A percentile compares a stretch with the other conserved stretches of the same genome.
phyloP scores from a whole-genome alignment of 2,329 filamentous ascomycete genomes.

The Nothophaeocryptopus gaeumannii region DNA sequence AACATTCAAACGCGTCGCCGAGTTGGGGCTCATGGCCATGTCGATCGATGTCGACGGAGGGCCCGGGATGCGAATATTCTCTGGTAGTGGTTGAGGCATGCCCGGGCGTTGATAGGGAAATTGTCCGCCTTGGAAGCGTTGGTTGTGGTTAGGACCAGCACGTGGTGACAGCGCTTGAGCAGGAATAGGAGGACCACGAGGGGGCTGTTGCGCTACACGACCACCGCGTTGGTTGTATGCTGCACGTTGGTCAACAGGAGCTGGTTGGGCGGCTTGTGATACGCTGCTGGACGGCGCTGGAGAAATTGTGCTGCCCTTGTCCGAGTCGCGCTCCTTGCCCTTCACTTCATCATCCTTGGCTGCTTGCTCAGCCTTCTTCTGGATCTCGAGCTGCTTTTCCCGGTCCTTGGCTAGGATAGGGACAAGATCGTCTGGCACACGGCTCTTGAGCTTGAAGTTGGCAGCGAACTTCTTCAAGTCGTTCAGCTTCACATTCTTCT shows the following conservation, averaged over 20 bases:
- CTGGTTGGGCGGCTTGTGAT: constrained; percentile 4
- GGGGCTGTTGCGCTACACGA: too few species aligned
- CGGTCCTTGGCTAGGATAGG: constrained; percentile 96
- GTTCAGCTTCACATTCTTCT: constrained; percentile 88
- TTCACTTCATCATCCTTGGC: constrained; percentile 56
- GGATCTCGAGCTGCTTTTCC: constrained; percentile 88
- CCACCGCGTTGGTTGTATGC: constrained; percentile 10
- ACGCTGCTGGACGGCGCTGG: constrained; percentile 19
- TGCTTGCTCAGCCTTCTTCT: constrained; percentile 79
- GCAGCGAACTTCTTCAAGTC: constrained; percentile 93
- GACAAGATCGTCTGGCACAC: constrained; percentile 86
- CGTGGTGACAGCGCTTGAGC: too few species aligned
- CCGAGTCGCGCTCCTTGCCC: constrained; percentile 40
- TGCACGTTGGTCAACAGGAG: constrained; percentile 3
- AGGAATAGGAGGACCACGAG: too few species aligned
- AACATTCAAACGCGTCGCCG: constrained; percentile 58
- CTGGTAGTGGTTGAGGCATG: constrained; percentile 49
- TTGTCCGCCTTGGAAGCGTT: not conserved
- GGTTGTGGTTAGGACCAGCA: too few species aligned
- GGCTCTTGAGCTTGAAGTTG: constrained; percentile 90
- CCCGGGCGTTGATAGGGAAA: not conserved
- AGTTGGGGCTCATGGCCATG: constrained; percentile 50
- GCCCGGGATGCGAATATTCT: constrained; percentile 65
- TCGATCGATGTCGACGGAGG: constrained; percentile 20
- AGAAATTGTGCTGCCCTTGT: constrained; percentile 23